Evolutionary conservation across 768 basidiomycete species (phyloP), one percentile per base, ranked within the genome.

Genomic region (Lentinula aciculospora): DNA sequence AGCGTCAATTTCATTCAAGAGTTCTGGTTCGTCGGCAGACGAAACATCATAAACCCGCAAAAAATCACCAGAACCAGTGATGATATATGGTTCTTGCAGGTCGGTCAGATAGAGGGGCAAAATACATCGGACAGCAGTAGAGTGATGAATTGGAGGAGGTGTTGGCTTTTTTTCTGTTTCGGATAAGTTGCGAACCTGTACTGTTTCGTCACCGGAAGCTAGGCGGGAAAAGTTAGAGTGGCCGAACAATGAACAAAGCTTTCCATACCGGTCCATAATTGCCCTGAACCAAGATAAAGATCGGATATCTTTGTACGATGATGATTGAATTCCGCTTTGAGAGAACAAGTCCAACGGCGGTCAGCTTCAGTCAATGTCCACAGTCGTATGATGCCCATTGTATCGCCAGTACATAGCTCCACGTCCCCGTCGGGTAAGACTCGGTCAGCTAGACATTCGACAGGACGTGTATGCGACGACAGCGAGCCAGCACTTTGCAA

Each of bases 141-240:
- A 80, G 65, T 91, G 88, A 1, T 68, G 64, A 66, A 85, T 82
- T n/a, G 76, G 80, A 59, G 74, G 82, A 60, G 67, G 73, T 27
- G 71, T 76, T 66, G 74, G 82, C 56, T 48, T 64, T 39, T 54
- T 61, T 54, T 63, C 42, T 23, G 47, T 55, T 32, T 34, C 63
- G 57, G 23, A 66, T 55, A 21, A 74, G 15, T 78, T 68, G 3
- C 81, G 68, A 10, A 92, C 75, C 58, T 88, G 84, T 1, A 88
- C 85, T 0, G 90, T 89, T 40, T 93, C 89, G 68, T 99, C 97
- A 13, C 89, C 77, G 13, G 97, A 98, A 10, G 89, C 97, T 97
- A 64, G 15, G 23, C 34, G 51, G 10, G 17, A 28, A 58, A 17
- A 8, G 17, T 28, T 46, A n/a, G 23, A 53, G 5, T 53, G 5